A percentile compares a stretch with the other conserved stretches of the same genome.
These are phyloP conservation scores for Mortierella polycephala DNA, from an alignment of 371 early-diverging fungal genomes.

Conservation along the genomic window DNA sequence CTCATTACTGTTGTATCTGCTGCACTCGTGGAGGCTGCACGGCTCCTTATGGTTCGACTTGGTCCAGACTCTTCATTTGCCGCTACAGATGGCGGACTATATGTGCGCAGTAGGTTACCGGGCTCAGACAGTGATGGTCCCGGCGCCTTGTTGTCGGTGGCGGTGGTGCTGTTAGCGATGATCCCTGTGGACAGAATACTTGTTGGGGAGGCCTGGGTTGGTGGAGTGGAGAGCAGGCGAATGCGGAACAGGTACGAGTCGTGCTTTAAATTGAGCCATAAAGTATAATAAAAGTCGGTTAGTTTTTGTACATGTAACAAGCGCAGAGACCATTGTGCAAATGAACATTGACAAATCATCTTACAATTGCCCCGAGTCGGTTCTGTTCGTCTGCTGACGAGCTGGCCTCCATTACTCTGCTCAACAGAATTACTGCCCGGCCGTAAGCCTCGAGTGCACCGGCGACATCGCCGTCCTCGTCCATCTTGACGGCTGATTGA, in stretches of 20 bases:
- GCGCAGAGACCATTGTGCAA: background rate
- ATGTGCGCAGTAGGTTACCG: no score
- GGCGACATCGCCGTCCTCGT: constrained; percentile 22
- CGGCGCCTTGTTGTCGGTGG: background rate
- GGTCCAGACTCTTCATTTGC: no score
- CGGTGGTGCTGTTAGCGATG: background rate
- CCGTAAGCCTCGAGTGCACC: constrained; percentile 36
- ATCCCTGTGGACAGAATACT: no score
- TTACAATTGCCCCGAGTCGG: constrained; percentile 36
- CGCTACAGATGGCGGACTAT: no score
- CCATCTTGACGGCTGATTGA: constrained; percentile 41
- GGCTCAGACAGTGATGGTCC: no score
- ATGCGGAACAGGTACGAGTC: constrained; percentile 42
- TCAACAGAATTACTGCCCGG: constrained; percentile 24
- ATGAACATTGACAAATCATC: constrained; percentile 1
- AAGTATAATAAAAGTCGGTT: background rate
- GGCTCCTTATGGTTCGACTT: no score
- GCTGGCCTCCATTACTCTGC: constrained; percentile 32
- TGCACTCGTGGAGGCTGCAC: no score
- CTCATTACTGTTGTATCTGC: no score
- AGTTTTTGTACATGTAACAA: background rate
- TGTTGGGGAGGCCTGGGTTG: background rate
- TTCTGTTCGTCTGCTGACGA: constrained; percentile 24
- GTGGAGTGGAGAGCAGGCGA: constrained; percentile 27
- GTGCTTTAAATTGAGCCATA: constrained; percentile 19